Evolutionary conservation across 495 filamentous ascomycete genomes (phyloP).

Genomic region (Hypomontagnella monticulosa): DNA sequence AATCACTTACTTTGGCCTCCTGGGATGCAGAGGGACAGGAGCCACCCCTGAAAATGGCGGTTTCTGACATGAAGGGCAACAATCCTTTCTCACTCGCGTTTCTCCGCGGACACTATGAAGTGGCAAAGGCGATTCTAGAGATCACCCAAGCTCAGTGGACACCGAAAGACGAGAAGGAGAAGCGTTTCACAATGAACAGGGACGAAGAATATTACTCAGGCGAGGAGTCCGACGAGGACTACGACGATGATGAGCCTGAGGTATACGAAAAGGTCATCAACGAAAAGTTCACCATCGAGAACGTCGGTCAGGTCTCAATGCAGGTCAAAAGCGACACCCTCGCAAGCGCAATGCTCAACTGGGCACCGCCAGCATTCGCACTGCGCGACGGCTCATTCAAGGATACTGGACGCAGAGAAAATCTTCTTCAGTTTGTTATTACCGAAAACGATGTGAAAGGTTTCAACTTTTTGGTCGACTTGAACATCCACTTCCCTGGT

Average conservation of each 20-base stretch:
- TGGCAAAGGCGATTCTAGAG: constrained; percentile 70
- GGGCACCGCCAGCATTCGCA: constrained; percentile 37
- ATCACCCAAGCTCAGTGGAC: constrained; percentile 74
- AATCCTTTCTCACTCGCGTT: constrained; percentile 73
- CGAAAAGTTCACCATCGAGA: constrained; percentile 73
- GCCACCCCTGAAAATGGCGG: constrained; percentile 68
- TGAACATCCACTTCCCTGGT: constrained; percentile 43
- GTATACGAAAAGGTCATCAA: constrained; percentile 63
- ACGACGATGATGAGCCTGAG: constrained; percentile 52
- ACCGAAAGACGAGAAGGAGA: constrained; percentile 52
- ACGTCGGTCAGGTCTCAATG: constrained; percentile 70
- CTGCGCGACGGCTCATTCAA: constrained; percentile 28
- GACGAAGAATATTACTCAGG: constrained; percentile 42
- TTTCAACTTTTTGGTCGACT: constrained; percentile 52
- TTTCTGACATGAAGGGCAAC: constrained; percentile 53
- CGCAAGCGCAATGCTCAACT: constrained; percentile 58
- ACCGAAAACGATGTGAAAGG: constrained; percentile 43
- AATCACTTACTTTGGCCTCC: constrained; percentile 55
- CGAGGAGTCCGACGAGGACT: constrained; percentile 44
- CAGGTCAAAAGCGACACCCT: constrained; percentile 67
- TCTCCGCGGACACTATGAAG: constrained; percentile 65
- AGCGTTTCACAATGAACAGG: constrained; percentile 59
- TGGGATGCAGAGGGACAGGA: constrained; percentile 59
- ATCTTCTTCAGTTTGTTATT: constrained; percentile 49
- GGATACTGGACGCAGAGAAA: not conserved